Evolutionary conservation across 495 filamentous ascomycete species (phyloP), one percentile per base, ranked within the genome.

Genomic region (Lineolata rhizophorae): DNA sequence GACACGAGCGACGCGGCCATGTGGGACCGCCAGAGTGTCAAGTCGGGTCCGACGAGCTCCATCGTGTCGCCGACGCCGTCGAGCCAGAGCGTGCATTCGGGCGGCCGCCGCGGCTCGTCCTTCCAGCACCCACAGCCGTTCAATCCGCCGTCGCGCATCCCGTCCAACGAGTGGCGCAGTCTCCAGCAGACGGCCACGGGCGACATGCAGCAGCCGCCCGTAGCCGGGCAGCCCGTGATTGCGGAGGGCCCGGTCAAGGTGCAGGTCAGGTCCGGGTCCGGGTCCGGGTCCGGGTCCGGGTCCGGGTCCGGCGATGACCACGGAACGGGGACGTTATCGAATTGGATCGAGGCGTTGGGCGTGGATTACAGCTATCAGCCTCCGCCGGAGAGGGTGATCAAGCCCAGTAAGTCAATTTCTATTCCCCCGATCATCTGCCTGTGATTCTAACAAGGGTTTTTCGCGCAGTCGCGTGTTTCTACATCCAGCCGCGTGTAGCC

Each of bases 331-430:
- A 35, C 33, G 50, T 48, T 74, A 35, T 67, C 70, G 17, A 75
- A 78, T 1, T 94, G 72, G 70, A 84, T 97, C 35, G 85, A 99
- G 47, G 83, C 81, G 1, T 53, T 92, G 4, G 87, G 76, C 24
- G 79, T 95, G 17, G 90, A 99, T 51, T 60, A 70, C 8, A 59
- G 63, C 0, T 99, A 99, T 47, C 66, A 73, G 33, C 76, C 87
- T 20, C 85, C 87, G 2, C 52, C 62, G 4, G 78, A 91, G 39
- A 64, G 62, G 28, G 52, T 61, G 2, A 53, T 65, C 12, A 90
- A 81, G 47, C 72, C 75, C 25, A 58, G 70, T 70, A 57, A 53
- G 65, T 58, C 12, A n/a, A n/a, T n/a, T n/a, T n/a, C n/a, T n/a
- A n/a, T n/a, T n/a, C n/a, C n/a, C n/a, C n/a, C n/a, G n/a, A n/a